Base-by-base conservation (phyloP, 345 rosid genomes). In the Euclidium syriacum region DNA sequence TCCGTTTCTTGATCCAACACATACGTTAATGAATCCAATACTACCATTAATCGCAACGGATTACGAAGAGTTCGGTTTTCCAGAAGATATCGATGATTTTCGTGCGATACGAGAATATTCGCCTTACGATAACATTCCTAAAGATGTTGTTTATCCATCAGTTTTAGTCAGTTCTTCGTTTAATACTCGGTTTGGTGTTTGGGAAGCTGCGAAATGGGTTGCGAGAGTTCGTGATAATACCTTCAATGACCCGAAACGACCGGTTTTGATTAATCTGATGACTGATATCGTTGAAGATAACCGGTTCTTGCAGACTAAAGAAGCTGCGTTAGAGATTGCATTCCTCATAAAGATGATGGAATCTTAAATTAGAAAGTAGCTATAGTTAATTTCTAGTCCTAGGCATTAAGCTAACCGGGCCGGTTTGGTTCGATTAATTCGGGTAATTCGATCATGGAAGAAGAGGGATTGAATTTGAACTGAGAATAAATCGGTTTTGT, bases 191-290 rank as follows among this genome's bases (percentile, higher is more conserved):
- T 90, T 90, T 75, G 97, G 99, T 51, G 90, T 83, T 6, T 94
- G 97, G 96, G 99, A 94, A 77, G 86, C 96, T 5, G 95, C 90
- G 12, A 90, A 92, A 73, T 92, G 97, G 97, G 79, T 76, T 22
- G 90, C 96, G 32, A 71, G 83, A 72, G 97, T 81, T 19, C 91
- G 99, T 10, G 95, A 90, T 44, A 65, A 24, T 49, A 51, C 97
- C 16, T 82, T 85, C 34, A 77, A 81, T 40, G 82, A 87, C 63
- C 94, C 91, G 0, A 68, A 70, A 46, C 84, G 72, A 3, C 97
- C 98, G 0, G 61, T 85, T 53, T 75, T 89, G 27, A 95, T 94
- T 18, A 87, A 89, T 73, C 75, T 90, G 70, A 76, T 79, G 10
- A 58, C 80, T 16, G 97, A 90, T 71, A 80, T 90, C 44, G 97